phyloP scores from a whole-genome alignment of 257 asterid genomes.

The Solanum arcanum region DNA sequence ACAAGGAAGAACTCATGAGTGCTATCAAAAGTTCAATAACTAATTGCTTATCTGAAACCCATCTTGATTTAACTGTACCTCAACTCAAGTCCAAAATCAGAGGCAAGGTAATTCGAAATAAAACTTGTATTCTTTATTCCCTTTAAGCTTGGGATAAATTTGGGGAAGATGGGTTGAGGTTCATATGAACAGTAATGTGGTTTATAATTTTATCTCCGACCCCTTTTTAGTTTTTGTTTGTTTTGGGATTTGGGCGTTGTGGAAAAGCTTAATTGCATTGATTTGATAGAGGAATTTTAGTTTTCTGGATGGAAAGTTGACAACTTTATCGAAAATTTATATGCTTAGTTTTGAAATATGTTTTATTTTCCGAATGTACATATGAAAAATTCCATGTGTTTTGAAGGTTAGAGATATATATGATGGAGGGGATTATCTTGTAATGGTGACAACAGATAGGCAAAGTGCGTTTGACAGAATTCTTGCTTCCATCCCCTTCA shows the following conservation, averaged over 20 bases:
- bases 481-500: slow-evolving; percentile 93
- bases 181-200: background rate
- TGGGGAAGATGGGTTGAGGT: background rate
- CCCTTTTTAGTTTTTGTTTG: background rate
- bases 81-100: slow-evolving; percentile 60
- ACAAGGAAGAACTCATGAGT: slow-evolving; percentile 44
- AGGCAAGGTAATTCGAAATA: slow-evolving; percentile 57
- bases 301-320: background rate
- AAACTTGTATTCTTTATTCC: background rate
- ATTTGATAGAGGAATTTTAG: background rate
- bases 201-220: background rate
- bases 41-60: slow-evolving; percentile 74
- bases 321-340: background rate
- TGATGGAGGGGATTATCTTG: slow-evolving; percentile 75
- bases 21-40: slow-evolving; percentile 38
- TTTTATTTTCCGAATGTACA: background rate
- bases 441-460: slow-evolving; percentile 84
- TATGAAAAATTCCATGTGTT: background rate
- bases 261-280: background rate
- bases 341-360: background rate
- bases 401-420: slow-evolving; percentile 89
- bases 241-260: background rate
- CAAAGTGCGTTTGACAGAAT: slow-evolving; percentile 94
- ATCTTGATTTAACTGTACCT: slow-evolving; percentile 60
- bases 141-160: background rate